phyloP scores from a whole-genome alignment of 2,329 filamentous ascomycete species.

The Colletotrichum higginsianum region DNA sequence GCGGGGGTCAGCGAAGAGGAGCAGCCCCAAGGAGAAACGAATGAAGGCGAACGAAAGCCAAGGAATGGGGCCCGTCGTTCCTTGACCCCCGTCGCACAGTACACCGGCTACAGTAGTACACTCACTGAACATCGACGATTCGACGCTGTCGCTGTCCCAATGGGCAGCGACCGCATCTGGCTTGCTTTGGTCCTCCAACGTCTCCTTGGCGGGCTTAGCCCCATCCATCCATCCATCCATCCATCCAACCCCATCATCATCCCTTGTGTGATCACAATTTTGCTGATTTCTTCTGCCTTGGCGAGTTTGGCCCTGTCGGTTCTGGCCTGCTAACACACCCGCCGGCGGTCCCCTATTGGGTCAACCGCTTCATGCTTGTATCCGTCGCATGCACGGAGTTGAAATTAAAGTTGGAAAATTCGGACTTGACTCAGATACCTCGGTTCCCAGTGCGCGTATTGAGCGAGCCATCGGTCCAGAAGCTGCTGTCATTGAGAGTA shows the following conservation, averaged over 20 bases:
- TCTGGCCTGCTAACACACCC: background rate
- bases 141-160: constrained; percentile 5
- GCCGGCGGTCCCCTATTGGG: background rate
- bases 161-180: constrained; percentile 8
- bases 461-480: background rate
- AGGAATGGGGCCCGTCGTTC: constrained; percentile 11
- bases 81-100: constrained; percentile 4
- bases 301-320: background rate
- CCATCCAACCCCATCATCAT: background rate
- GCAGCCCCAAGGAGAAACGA: background rate
- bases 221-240: constrained; percentile 4
- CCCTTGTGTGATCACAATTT: constrained; percentile 19
- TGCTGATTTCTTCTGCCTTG: constrained; percentile 27
- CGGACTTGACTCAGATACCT: constrained; percentile 15
- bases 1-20: constrained; percentile 20
- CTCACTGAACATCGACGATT: constrained; percentile 4
- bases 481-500: background rate
- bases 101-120: background rate
- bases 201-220: constrained; percentile 29
- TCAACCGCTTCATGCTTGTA: background rate
- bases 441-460: background rate
- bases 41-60: constrained; percentile 18
- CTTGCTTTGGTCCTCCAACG: background rate
- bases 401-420: constrained; percentile 21
- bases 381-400: background rate